phyloP scores from a whole-genome alignment of 1,284 basidiomycete species.

The Ustilago cynodontis region DNA sequence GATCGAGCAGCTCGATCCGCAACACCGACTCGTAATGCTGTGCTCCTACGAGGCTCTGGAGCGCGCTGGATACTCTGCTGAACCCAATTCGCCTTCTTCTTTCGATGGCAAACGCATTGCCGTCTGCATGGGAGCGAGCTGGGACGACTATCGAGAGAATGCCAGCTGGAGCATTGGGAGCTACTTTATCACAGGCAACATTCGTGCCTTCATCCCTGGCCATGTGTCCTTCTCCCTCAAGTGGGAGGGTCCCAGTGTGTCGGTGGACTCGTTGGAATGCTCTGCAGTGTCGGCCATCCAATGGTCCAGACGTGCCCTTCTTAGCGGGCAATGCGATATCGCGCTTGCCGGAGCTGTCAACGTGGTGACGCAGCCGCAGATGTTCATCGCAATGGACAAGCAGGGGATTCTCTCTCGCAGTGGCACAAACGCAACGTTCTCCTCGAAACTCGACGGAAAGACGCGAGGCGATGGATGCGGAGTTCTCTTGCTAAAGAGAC shows the following conservation, averaged over 20 bases:
- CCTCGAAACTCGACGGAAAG: constrained; percentile 35
- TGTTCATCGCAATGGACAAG: constrained; percentile 57
- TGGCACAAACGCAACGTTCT: constrained; percentile 45
- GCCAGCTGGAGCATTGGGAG: constrained; percentile 48
- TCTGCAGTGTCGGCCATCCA: constrained; percentile 45
- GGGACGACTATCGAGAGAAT: constrained; percentile 60
- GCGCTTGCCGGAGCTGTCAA: constrained; percentile 51
- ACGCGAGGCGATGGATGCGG: constrained; percentile 56
- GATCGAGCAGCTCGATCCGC: constrained; percentile 57
- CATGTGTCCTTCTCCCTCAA: constrained; percentile 43
- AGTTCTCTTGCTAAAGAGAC: constrained; percentile 50
- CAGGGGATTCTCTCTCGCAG: constrained; percentile 39
- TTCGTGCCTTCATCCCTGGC: constrained; percentile 56
- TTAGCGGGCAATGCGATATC: constrained; percentile 50
- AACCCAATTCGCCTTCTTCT: constrained; percentile 39
- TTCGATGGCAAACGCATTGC: constrained; percentile 51
- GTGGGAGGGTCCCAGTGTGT: constrained; percentile 48
- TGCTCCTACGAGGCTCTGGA: constrained; percentile 54
- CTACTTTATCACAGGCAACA: constrained; percentile 60
- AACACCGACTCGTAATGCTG: constrained; percentile 51
- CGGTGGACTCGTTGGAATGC: constrained; percentile 49
- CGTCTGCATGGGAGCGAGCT: constrained; percentile 44
- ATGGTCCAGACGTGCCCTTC: constrained; percentile 42
- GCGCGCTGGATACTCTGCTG: constrained; percentile 44
- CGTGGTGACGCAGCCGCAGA: constrained; percentile 49